Conservation (phyloP, 768 basidiomycete species). For the Candolleomyces aberdarensis region DNA sequence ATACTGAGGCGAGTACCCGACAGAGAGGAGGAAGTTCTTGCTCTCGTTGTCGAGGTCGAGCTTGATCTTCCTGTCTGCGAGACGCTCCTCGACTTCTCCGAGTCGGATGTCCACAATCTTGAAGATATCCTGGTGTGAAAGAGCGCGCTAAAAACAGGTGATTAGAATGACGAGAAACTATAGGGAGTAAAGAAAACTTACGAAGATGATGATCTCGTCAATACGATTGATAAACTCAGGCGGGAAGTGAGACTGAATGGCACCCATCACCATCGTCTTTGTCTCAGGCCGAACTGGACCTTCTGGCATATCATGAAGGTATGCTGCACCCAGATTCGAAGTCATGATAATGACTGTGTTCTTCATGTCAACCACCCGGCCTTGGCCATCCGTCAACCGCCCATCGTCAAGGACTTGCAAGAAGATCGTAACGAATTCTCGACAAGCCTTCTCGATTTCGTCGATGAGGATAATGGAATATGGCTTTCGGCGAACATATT, state of each 20-base stretch:
- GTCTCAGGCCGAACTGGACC: constrained; percentile 65
- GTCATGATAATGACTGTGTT: constrained; percentile 96
- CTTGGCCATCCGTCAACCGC: constrained; percentile 88
- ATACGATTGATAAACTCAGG: constrained; percentile 93
- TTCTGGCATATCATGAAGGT: constrained; percentile 70
- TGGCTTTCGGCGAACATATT: constrained; percentile 89
- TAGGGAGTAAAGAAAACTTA: constrained; percentile 26
- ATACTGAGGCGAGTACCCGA: constrained; percentile 79
- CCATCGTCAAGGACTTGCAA: constrained; percentile 90
- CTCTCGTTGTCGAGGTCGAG: constrained; percentile 74
- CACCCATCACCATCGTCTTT: constrained; percentile 65
- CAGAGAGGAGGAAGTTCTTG: constrained; percentile 70
- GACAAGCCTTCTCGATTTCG: constrained; percentile 89
- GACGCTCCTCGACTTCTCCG: constrained; percentile 78
- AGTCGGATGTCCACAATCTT: constrained; percentile 90
- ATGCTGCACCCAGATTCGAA: constrained; percentile 82
- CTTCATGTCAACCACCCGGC: constrained; percentile 82
- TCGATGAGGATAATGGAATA: constrained; percentile 85
- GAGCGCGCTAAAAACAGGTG: constrained; percentile 55
- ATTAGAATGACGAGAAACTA: constrained; percentile 17
- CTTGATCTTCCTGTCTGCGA: constrained; percentile 75
- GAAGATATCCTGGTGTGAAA: constrained; percentile 73
- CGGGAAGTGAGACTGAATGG: constrained; percentile 83
- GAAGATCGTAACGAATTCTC: constrained; percentile 52
- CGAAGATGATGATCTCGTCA: constrained; percentile 82